Conservation (phyloP, 1,139 yeast species). For the Suhomyces chickasaworum region DNA sequence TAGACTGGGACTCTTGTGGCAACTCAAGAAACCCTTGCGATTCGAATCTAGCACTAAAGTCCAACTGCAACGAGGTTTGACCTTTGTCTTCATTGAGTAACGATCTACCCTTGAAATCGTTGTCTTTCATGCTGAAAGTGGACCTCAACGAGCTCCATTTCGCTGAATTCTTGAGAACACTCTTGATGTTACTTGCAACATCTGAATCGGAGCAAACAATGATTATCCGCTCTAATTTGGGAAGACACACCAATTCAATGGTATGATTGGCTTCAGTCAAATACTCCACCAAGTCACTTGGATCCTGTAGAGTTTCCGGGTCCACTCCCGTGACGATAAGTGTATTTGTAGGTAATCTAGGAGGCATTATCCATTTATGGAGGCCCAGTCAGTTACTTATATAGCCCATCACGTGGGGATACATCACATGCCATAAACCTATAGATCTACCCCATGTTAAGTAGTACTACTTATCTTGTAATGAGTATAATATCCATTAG, state of each 20-base stretch:
- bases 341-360: constrained; percentile 38
- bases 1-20: constrained; percentile 43
- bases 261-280: constrained; percentile 28
- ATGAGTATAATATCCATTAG: too few relatives aligned
- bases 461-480: too few relatives aligned
- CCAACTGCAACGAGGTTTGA: background rate
- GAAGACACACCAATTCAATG: constrained; percentile 40
- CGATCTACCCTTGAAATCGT: constrained; percentile 20
- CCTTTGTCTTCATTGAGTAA: constrained; percentile 1
- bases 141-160: constrained; percentile 24
- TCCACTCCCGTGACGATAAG: constrained; percentile 40
- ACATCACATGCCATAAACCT: background rate
- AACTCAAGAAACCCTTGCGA: constrained; percentile 38
- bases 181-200: constrained; percentile 27
- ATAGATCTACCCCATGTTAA: too few relatives aligned
- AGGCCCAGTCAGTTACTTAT: background rate
- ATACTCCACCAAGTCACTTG: constrained; percentile 27
- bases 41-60: background rate
- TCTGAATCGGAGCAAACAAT: constrained; percentile 33
- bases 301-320: constrained; percentile 26
- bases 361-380: background rate
- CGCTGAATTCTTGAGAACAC: constrained; percentile 19
- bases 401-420: background rate
- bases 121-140: constrained; percentile 41
- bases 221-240: constrained; percentile 38